Evolutionary conservation across 75 land plant genomes (phyloP), one percentile per base, ranked within the genome.

Genomic region (Picea sitchensis): DNA sequence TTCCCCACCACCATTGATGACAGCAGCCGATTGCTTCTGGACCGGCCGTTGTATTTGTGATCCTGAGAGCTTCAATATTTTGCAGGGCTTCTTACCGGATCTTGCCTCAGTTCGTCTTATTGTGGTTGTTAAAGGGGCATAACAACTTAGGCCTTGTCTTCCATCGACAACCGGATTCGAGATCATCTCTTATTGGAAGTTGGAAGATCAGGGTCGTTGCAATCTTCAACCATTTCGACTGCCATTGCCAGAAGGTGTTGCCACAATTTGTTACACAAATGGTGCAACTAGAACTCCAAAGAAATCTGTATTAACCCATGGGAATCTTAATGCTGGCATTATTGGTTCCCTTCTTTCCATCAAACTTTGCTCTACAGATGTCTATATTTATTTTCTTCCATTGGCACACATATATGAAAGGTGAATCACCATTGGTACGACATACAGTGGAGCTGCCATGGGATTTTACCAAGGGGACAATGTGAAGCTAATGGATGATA

Each of bases 231-330:
- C 91, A 32, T 93, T 93, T 86, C 79, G 84, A 60, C 90, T 94
- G n/a, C 99, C 99, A 65, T 80, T 80, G 72, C 90, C 98, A 74
- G 94, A 98, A 21, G 99, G 95, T 73, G 65, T 95, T 81, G 98
- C 99, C 31, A 98, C 99, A 13, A 90, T 98, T 76, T 98, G 98
- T 82, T 98, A 98, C 76, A 98, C 99, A 14, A 94, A 95, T 88
- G 99, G 99, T 14, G 95, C 99, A 44, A 98, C 99, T 75, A 98
- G 99, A 67, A 96, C 98, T 65, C 99, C 99, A 20, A 98, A 98
- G 94, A 98, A 1, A 9, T 12, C 12, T 11, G 88, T 95, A 47
- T 57, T 98, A 56, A 73, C 94, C 38, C 99, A 98, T 86, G 88
- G 83, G 30, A 98, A 89, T 76, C 78, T 98, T 57, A 84, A 95